Evolutionary conservation across 768 basidiomycete species (phyloP).

Genomic region (Lactifluus pinguis): DNA sequence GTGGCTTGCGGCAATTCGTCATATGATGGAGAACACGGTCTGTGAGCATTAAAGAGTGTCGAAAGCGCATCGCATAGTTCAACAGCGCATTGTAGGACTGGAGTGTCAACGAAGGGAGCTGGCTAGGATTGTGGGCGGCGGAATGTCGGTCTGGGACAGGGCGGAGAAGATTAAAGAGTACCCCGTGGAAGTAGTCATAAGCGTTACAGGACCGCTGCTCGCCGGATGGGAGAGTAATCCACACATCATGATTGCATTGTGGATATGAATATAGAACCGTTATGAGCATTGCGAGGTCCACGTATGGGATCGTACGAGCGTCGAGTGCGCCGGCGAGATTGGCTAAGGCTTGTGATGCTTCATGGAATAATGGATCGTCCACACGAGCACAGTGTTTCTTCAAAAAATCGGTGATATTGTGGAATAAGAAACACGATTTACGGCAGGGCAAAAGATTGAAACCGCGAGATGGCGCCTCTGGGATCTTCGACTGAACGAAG

Average conservation of each 20-base stretch:
- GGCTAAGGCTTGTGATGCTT: conserved; percentile 18
- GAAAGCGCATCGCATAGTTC: conserved; percentile 56
- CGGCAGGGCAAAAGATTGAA: background rate
- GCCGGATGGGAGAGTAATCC: conserved; percentile 17
- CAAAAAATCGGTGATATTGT: conserved; percentile 16
- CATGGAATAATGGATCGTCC: conserved; percentile 12
- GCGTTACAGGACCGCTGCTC: conserved; percentile 18
- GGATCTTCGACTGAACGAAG: conserved; percentile 22
- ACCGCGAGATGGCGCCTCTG: background rate
- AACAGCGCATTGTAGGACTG: conserved; percentile 52
- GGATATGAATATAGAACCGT: conserved; percentile 20
- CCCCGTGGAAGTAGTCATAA: conserved; percentile 26
- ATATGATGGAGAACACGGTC: conserved; percentile 47
- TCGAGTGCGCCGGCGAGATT: conserved; percentile 12
- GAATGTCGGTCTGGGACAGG: conserved; percentile 1
- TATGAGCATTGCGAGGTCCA: conserved; percentile 14
- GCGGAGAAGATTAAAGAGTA: conserved; percentile 23
- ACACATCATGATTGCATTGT: conserved; percentile 20
- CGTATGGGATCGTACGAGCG: background rate
- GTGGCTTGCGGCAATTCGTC: conserved; percentile 32
- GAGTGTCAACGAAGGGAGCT: conserved; percentile 30
- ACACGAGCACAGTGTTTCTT: conserved; percentile 7
- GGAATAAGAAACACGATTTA: background rate
- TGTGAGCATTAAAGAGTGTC: conserved; percentile 42
- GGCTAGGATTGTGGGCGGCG: background rate